Evolutionary conservation across 2,329 filamentous ascomycete genomes (phyloP), one percentile per base, ranked within the genome.

Genomic region (Lachnellula suecica): DNA sequence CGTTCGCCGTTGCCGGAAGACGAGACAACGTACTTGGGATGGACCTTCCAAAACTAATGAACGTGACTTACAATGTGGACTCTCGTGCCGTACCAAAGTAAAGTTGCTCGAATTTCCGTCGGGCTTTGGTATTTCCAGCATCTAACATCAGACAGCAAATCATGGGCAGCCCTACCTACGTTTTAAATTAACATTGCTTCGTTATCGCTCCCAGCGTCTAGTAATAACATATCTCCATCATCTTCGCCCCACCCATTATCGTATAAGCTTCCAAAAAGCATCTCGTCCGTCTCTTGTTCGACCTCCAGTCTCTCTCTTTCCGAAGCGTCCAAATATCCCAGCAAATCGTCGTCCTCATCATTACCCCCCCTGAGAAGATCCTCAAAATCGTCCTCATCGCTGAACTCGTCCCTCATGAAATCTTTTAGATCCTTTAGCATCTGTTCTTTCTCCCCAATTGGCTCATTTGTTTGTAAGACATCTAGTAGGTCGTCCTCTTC

Each of bases 241-340:
- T 48, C 37, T 20, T 51, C 49, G n/a, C 27, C 27, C n/a, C 31
- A 43, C 13, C 44, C 27, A n/a, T 42, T 5, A 23, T 49, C 29
- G 35, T 41, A 49, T 20, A n/a, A 41, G 25, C 19, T 29, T 17
- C 54, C 53, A 51, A 62, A 59, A 29, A 62, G 53, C 49, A 61
- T 61, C 20, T 62, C 53, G 23, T 61, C 58, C 1, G 55, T 62
- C 41, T 59, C 51, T 19, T 43, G 47, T 44, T 62, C 59, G 19
- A 52, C 53, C 9, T 46, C 37, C 11, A 56, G 47, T 24, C 49
- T 55, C 37, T 63, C 60, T 22, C 42, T 43, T 8, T 58, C 57
- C 23, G 23, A 38, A 8, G 41, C 37, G n/a, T 58, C 54, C 7
- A 59, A 45, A 37, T 25, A 41, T 10, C 25, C 35, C 5, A 55